These are phyloP conservation scores for Botrytis medusae DNA, from an alignment of 2,329 filamentous ascomycete species.

Conservation along the genomic window DNA sequence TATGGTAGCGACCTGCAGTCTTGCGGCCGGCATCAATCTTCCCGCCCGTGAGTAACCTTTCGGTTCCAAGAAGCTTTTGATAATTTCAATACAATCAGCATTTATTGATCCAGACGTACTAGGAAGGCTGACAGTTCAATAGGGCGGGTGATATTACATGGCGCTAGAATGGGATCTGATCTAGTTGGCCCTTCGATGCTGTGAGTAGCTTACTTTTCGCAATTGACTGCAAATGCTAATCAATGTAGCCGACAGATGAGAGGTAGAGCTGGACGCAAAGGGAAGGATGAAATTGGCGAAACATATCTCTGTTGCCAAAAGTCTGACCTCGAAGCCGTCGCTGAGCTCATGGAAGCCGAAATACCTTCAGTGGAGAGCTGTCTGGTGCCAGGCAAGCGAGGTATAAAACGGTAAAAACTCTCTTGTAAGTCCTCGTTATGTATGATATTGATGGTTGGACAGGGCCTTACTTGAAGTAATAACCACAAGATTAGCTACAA, in stretches of 20 bases:
- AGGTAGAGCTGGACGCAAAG: conserved; percentile 74
- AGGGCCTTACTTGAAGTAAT: conserved; percentile 72
- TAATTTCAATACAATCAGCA: neutral
- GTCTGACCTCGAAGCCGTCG: conserved; percentile 66
- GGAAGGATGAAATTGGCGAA: conserved; percentile 74
- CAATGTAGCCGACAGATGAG: conserved; percentile 66
- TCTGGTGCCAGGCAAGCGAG: conserved; percentile 63
- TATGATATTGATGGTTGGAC: conserved; percentile 25
- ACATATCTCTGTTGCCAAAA: conserved; percentile 74
- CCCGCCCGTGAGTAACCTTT: conserved; percentile 51
- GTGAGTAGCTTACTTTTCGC: conserved; percentile 38
- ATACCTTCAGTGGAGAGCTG: conserved; percentile 69
- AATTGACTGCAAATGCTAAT: conserved; percentile 30
- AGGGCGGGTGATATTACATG: conserved; percentile 68
- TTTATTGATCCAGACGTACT: neutral
- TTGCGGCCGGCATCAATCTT: conserved; percentile 82
- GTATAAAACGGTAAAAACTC: conserved; percentile 59
- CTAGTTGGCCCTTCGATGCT: conserved; percentile 77
- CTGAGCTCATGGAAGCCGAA: conserved; percentile 70
- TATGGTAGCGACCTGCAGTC: conserved; percentile 73
- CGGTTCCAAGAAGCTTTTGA: neutral
- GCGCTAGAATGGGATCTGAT: conserved; percentile 72
- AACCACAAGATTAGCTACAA: conserved; percentile 65
- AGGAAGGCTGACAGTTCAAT: neutral
- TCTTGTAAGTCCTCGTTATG: neutral